Evolutionary conservation across 1,139 yeast species (phyloP).

Genomic region (Scheffersomyces titani): DNA sequence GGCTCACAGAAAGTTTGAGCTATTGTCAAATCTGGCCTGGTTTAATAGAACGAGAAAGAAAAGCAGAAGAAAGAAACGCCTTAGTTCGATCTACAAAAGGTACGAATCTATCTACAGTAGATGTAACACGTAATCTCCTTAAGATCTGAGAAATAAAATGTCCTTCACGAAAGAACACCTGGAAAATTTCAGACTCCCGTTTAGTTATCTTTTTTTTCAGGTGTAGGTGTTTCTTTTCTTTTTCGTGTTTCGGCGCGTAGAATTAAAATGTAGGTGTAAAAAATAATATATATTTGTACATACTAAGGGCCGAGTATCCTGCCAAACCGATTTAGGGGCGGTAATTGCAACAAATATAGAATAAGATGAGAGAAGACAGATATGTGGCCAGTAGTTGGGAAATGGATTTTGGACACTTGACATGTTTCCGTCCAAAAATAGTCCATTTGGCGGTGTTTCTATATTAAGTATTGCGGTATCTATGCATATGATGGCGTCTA

Average conservation of each 20-base stretch:
- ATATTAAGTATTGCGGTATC: too few relatives aligned
- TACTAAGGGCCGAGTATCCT: too few relatives aligned
- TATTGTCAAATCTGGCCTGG: background rate
- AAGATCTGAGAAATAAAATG: background rate
- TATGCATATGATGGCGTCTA: too few relatives aligned
- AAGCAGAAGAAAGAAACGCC: background rate
- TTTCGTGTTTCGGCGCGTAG: background rate
- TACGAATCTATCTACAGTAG: background rate
- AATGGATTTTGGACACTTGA: background rate
- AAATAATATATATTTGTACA: too few relatives aligned
- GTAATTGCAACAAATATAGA: background rate
- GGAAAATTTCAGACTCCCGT: background rate
- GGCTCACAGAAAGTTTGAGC: constrained; percentile 2
- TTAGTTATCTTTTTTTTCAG: background rate
- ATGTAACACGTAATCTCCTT: background rate
- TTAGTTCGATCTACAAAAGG: background rate
- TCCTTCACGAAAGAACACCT: background rate
- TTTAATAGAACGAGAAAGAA: background rate
- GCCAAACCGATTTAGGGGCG: too few relatives aligned
- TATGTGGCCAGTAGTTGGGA: background rate
- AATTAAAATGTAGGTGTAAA: too few relatives aligned
- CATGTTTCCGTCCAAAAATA: background rate
- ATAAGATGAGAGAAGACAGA: background rate
- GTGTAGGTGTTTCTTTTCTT: background rate
- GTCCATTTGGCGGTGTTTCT: background rate